These are phyloP conservation scores for Drechslerella dactyloides DNA, from an alignment of 2,329 filamentous ascomycete genomes.

Conservation along the genomic window DNA sequence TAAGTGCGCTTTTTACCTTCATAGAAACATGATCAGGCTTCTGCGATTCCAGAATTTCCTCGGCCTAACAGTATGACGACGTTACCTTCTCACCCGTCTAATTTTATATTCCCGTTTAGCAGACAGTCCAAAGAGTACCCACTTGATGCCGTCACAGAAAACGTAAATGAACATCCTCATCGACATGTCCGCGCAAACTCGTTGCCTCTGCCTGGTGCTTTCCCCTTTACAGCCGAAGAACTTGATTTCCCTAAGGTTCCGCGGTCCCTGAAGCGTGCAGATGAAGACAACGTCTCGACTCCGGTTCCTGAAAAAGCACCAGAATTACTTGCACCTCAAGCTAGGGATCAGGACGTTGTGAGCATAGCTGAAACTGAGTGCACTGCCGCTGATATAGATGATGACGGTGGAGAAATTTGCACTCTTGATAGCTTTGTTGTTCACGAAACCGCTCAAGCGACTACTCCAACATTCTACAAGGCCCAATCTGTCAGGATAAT, in stretches of 20 bases:
- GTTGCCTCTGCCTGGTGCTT: conserved; percentile 41
- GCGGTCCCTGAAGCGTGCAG: conserved; percentile 8
- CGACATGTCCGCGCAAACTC: conserved; percentile 42
- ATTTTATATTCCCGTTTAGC: conserved; percentile 45
- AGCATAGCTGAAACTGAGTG: conserved; percentile 39
- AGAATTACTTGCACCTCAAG: conserved; percentile 22
- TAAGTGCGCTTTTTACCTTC: conserved; percentile 3
- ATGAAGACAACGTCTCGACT: conserved; percentile 28
- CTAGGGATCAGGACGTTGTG: conserved; percentile 30
- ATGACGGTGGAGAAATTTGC: conserved; percentile 40
- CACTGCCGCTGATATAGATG: conserved; percentile 23
- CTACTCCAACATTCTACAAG: conserved; percentile 45
- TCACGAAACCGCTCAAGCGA: conserved; percentile 44
- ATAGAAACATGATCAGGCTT: conserved; percentile 39
- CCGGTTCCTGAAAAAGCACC: conserved; percentile 23
- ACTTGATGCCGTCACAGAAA: conserved; percentile 15
- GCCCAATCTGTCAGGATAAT: conserved; percentile 43
- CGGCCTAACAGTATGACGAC: conserved; percentile 44
- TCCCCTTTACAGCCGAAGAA: conserved; percentile 36
- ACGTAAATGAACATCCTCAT: conserved; percentile 20
- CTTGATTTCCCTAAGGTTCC: conserved; percentile 38
- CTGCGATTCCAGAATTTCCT: conserved; percentile 43
- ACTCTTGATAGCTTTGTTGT: conserved; percentile 41
- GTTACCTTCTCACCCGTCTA: conserved; percentile 27
- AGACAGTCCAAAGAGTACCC: conserved; percentile 16